Base-by-base conservation (phyloP, 495 filamentous ascomycete genomes). In the Penicillium bovifimosum region DNA sequence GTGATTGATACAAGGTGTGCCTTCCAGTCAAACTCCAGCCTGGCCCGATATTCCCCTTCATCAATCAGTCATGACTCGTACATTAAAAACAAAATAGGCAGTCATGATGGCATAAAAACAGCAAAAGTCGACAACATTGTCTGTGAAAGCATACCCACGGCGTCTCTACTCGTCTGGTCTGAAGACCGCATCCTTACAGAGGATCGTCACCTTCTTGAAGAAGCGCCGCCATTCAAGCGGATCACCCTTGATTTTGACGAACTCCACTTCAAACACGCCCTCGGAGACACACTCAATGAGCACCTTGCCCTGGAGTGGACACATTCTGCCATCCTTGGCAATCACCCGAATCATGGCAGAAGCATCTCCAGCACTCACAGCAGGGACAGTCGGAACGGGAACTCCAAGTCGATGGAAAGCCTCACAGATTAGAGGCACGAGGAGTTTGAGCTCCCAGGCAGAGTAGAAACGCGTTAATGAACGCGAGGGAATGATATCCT, bases 181-280 rank as follows among this genome's bases (percentile, higher is more conserved):
- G 54, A 71, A 79, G 8, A 96, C 80, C 5, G 81, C 90, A 59
- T 96, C 90, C 66, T 85, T 86, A 72, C 91, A 93, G 27, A 91
- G 71, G 51, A 91, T 74, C 14, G 85, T 86, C 10, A 96, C 82
- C 67, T 86, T 88, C 72, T 96, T 99, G 77, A 99, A 99, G 64
- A 99, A 92, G 44, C 93, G 78, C 50, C 93, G 79, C 93, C 93
- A 99, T 77, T 96, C 93, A 28, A 99, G 68, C 9, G 95, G 95
- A 76, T 99, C 93, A 10, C 95, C 93, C 71, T 95, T 95, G 34
- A 85, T 80, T 70, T 99, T 99, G 55, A 95, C 79, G 67, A 99
- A 97, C 50, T 89, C 77, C 9, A 96, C 87, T 70, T 96, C 90
- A 40, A 92, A 75, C 47, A 96, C 61, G 10, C 69, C 72, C 50